Evolutionary conservation across 2,329 filamentous ascomycete species (phyloP), one percentile per base, ranked within the genome.

Genomic region (Rhexocercosporidium sp.): DNA sequence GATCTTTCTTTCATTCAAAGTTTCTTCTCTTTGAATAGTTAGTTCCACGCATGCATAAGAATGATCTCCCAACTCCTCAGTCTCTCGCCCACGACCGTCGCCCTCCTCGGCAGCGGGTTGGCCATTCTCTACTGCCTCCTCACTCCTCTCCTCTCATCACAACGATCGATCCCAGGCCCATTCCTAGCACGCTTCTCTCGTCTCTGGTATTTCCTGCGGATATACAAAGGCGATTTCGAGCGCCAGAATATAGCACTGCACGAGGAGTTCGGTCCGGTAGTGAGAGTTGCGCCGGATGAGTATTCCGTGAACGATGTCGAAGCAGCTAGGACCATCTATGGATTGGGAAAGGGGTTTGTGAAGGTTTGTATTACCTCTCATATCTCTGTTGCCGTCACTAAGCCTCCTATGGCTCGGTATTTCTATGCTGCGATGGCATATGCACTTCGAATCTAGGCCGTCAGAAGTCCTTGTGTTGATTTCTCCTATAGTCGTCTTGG

Each of bases 281-380:
- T 85, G 0, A 81, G 83, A 0, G 79, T 85, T 64, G 82, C 81
- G 0, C 83, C 83, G 0, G 78, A 82, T 20, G 79, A 84, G 8
- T 85, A 84, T 64, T 83, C 80, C 41, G 76, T 86, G 67, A 77
- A 77, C 39, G 79, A 83, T 62, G 74, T 77, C 0, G 72, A 78
- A 0, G 82, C 81, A 0, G 69, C 79, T 2, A 82, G 81, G 64
- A 75, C 70, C 0, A 78, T 84, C 31, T 84, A 84, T 66, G 79
- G 80, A 7, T 75, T 77, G 8, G 78, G 79, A 0, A 79, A 77
- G 22, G 77, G 75, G 27, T 82, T 82, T 49, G 66, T 66, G 59
- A 73, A 75, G 71, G 34, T 71, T 72, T 18, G 47, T 64, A n/a
- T 41, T 57, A 51, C 16, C 27, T 46, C 46, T 37, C 2, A 37